Evolutionary conservation across 1,139 yeast species (phyloP).

Genomic region (Yamadazyma diospyri): DNA sequence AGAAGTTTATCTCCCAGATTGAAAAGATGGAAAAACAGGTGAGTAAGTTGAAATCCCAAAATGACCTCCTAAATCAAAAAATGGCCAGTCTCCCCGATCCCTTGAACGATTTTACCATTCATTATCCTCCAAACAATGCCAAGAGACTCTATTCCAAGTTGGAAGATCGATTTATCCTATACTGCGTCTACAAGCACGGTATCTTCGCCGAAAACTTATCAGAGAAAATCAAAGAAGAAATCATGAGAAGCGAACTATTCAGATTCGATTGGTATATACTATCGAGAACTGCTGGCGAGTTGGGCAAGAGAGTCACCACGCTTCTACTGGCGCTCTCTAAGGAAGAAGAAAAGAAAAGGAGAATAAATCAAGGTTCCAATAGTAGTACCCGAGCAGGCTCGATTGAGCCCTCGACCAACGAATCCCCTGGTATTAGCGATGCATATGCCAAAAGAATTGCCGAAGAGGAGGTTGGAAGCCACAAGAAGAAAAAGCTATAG

Average conservation of each 20-base stretch:
- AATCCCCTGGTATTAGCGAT: conserved; percentile 6
- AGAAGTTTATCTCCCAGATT: conserved; percentile 79
- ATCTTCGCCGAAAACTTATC: conserved; percentile 64
- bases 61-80: conserved; percentile 60
- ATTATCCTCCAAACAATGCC: conserved; percentile 91
- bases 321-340: conserved; percentile 72
- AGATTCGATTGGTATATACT: conserved; percentile 86
- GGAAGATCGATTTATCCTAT: conserved; percentile 81
- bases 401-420: conserved; percentile 24
- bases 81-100: conserved; percentile 66
- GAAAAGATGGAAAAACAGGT: conserved; percentile 84
- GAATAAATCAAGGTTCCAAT: conserved; percentile 19
- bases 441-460: conserved; percentile 7
- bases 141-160: conserved; percentile 77
- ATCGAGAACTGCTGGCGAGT: conserved; percentile 80
- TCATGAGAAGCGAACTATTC: conserved; percentile 68
- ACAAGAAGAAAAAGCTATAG: conserved; percentile 5
- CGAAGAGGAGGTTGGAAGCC: conserved; percentile 5
- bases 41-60: conserved; percentile 62
- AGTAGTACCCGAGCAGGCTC: conserved; percentile 33
- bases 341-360: conserved; percentile 59
- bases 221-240: conserved; percentile 76
- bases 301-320: conserved; percentile 79
- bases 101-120: conserved; percentile 67
- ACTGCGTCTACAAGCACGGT: conserved; percentile 75